These are phyloP conservation scores for Lodderomyces metapsilosis DNA, from an alignment of 1,139 yeast genomes.

Conservation along the genomic window DNA sequence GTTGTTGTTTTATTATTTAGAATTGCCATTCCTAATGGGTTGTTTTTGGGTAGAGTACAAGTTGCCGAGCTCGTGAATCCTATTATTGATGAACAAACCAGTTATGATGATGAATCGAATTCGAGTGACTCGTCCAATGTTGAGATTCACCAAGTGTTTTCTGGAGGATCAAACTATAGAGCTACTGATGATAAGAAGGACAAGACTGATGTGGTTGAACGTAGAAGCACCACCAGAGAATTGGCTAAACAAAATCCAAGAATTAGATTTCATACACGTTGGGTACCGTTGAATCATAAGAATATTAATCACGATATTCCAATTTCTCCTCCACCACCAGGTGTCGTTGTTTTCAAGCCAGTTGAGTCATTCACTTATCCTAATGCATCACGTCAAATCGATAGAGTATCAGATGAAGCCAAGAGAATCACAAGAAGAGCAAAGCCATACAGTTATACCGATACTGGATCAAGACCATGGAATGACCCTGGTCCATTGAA, in stretches of 20 bases:
- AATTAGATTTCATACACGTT: conserved; percentile 57
- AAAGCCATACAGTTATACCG: conserved; percentile 38
- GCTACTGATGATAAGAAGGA: conserved; percentile 20
- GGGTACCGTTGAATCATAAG: conserved; percentile 73
- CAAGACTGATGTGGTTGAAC: conserved; percentile 14
- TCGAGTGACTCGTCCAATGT: conserved; percentile 24
- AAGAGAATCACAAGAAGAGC: conserved; percentile 64
- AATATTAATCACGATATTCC: conserved; percentile 57
- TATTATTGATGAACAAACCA: conserved; percentile 22
- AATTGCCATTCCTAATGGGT: conserved; percentile 77
- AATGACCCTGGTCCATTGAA: conserved; percentile 77
- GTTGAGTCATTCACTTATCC: conserved; percentile 80
- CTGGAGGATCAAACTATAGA: conserved; percentile 25
- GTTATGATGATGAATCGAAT: conserved; percentile 2
- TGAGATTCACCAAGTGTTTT: conserved; percentile 45
- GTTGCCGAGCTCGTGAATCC: conserved; percentile 72
- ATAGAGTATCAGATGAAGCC: conserved; percentile 66
- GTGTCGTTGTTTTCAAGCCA: conserved; percentile 83
- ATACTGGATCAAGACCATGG: conserved; percentile 81
- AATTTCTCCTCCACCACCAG: conserved; percentile 82
- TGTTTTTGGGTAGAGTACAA: conserved; percentile 74
- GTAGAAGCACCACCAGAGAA: conserved; percentile 20
- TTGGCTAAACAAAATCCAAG: conserved; percentile 24
- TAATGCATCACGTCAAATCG: conserved; percentile 73
- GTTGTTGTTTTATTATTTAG: conserved; percentile 71